These are phyloP conservation scores for Dionaea muscipula DNA, from an alignment of 179 eudicot genomes.

Conservation along the genomic window DNA sequence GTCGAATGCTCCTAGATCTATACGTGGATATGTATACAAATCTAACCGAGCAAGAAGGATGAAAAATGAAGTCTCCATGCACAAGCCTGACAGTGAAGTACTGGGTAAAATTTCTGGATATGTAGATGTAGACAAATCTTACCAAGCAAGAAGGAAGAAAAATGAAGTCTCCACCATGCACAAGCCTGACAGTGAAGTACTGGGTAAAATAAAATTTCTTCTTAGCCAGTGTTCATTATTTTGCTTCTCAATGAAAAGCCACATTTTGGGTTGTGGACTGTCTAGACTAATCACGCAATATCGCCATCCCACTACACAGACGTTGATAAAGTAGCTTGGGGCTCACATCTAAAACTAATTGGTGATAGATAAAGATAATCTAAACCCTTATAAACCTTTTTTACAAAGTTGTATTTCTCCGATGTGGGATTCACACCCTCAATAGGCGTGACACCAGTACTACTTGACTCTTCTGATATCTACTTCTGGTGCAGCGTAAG, in stretches of 20 bases:
- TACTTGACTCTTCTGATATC: too few species aligned
- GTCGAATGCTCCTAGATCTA: constrained; percentile 40
- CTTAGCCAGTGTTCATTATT: too few species aligned
- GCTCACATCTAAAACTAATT: too few species aligned
- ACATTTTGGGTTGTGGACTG: not conserved
- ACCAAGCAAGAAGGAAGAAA: constrained; percentile 33
- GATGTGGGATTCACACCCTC: too few species aligned
- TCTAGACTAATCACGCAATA: too few species aligned
- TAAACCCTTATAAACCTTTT: too few species aligned
- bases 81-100: constrained; percentile 21
- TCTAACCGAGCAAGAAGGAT: constrained; percentile 37
- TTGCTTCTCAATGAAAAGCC: not conserved
- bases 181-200: constrained; percentile 21
- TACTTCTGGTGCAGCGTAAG: too few species aligned
- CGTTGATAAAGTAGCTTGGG: too few species aligned
- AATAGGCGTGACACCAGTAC: too few species aligned
- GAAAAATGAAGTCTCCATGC: constrained; percentile 25
- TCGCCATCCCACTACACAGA: too few species aligned
- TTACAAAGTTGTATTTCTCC: too few species aligned
- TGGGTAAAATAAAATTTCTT: constrained; percentile 42
- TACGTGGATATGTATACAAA: constrained; percentile 25
- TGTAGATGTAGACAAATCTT: not conserved
- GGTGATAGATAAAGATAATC: too few species aligned
- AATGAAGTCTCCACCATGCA: constrained; percentile 25
- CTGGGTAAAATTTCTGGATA: constrained; percentile 24